Evolutionary conservation across 2,329 filamentous ascomycete genomes (phyloP).

Genomic region (Grosmannia serpens): DNA sequence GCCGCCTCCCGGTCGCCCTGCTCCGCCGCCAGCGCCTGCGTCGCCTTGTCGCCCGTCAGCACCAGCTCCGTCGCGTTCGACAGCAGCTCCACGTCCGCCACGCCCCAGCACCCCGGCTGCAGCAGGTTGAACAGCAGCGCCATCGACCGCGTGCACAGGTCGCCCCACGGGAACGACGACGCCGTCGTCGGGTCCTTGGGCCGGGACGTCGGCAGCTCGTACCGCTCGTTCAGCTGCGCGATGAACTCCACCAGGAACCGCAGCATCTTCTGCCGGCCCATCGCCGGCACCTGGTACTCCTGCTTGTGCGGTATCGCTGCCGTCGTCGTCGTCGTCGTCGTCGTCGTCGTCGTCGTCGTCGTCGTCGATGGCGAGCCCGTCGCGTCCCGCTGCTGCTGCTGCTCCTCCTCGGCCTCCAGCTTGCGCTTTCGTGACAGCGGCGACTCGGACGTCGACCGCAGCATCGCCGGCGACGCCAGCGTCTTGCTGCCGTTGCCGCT

Average conservation of each 20-base stretch:
- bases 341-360: slow-evolving; percentile 13
- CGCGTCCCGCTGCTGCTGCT: slow-evolving; percentile 18
- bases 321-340: slow-evolving; percentile 31
- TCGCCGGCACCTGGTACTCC: slow-evolving; percentile 57
- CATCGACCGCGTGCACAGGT: slow-evolving; percentile 79
- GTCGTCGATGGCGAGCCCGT: slow-evolving; percentile 27
- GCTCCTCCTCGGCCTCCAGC: slow-evolving; percentile 28
- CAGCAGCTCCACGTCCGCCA: slow-evolving; percentile 84
- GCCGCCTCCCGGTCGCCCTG: slow-evolving; percentile 45
- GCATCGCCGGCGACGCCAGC: slow-evolving; percentile 1
- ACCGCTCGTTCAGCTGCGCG: slow-evolving; percentile 77
- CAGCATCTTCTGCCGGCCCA: slow-evolving; percentile 67
- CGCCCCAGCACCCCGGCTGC: slow-evolving; percentile 80
- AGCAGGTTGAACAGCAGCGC: slow-evolving; percentile 73
- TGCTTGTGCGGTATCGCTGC: slow-evolving; percentile 32
- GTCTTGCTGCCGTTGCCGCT: not conserved
- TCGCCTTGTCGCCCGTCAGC: slow-evolving; percentile 68
- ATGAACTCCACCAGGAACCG: slow-evolving; percentile 97
- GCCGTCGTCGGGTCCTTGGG: slow-evolving; percentile 40
- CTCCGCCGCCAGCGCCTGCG: slow-evolving; percentile 45
- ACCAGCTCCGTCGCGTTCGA: slow-evolving; percentile 82
- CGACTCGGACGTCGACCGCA: slow-evolving; percentile 47
- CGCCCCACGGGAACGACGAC: slow-evolving; percentile 46
- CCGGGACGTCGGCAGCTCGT: slow-evolving; percentile 60
- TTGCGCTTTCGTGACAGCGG: slow-evolving; percentile 60